These are phyloP conservation scores for Eucalyptus globulus DNA, from an alignment of 345 rosid species.

Conservation along the genomic window DNA sequence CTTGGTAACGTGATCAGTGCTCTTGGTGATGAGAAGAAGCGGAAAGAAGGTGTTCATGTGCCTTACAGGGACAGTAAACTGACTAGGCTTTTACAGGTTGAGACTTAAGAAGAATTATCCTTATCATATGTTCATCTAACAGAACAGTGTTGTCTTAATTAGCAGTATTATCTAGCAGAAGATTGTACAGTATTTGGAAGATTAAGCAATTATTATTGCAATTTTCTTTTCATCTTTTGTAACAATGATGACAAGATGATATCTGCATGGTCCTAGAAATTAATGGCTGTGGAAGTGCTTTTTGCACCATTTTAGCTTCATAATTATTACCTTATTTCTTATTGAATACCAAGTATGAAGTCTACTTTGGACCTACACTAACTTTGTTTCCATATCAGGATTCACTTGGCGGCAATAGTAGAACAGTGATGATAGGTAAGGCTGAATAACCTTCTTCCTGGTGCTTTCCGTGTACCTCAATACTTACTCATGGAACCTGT, in stretches of 20 bases:
- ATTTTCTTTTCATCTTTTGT: neutral
- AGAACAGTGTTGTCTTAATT: neutral
- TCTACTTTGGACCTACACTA: neutral
- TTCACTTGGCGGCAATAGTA: conserved; percentile 99
- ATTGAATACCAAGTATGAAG: neutral
- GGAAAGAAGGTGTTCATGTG: conserved; percentile 88
- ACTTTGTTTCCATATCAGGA: conserved; percentile 35
- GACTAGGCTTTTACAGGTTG: conserved; percentile 94
- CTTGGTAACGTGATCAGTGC: conserved; percentile 99
- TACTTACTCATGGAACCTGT: neutral
- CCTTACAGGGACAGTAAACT: conserved; percentile 99
- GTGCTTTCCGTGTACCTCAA: neutral
- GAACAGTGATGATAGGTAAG: conserved; percentile 97
- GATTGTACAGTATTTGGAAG: neutral
- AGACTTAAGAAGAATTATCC: neutral
- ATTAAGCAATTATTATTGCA: neutral
- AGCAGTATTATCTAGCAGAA: neutral
- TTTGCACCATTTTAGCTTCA: neutral
- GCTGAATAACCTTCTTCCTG: neutral
- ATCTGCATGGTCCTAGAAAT: neutral
- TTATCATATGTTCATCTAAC: neutral
- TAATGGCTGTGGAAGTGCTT: neutral
- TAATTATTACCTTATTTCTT: neutral
- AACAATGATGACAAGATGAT: neutral
- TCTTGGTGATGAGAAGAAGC: conserved; percentile 96